phyloP scores from a whole-genome alignment of 2,329 filamentous ascomycete species.

The Xylaria polymorpha region DNA sequence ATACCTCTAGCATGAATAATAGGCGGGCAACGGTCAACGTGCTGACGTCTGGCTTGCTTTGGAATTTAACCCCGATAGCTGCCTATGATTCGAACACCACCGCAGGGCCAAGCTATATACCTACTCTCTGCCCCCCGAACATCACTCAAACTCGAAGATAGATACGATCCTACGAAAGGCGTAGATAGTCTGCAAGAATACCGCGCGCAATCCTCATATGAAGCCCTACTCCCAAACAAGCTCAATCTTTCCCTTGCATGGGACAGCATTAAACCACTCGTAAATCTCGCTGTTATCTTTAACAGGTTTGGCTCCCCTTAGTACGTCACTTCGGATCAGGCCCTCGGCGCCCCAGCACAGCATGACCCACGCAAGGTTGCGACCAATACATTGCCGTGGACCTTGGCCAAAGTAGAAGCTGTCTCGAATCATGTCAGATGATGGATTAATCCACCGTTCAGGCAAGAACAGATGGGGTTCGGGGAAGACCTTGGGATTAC shows the following conservation, averaged over 20 bases:
- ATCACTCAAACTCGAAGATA: too few relatives aligned
- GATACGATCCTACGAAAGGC: too few relatives aligned
- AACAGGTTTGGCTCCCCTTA: slow-evolving; percentile 1
- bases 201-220: too few relatives aligned
- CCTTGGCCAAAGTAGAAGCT: slow-evolving; percentile 15
- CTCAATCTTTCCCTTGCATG: not conserved
- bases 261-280: slow-evolving; percentile 12
- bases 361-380: slow-evolving; percentile 3
- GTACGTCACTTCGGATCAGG: slow-evolving; percentile 8
- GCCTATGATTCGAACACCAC: too few relatives aligned
- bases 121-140: too few relatives aligned
- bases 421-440: slow-evolving; percentile 4
- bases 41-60: too few relatives aligned
- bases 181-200: too few relatives aligned
- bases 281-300: not conserved
- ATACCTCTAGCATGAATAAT: too few relatives aligned
- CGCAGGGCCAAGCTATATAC: too few relatives aligned
- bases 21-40: too few relatives aligned
- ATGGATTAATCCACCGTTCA: slow-evolving; percentile 19
- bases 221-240: not conserved
- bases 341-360: slow-evolving; percentile 13
- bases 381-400: slow-evolving; percentile 2
- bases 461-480: slow-evolving; percentile 2
- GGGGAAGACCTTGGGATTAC: slow-evolving; percentile 20
- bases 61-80: too few relatives aligned